Evolutionary conservation across 805 yeast genomes (phyloP), one percentile per base, ranked within the genome.

Genomic region (Saccharomyces mikatae): DNA sequence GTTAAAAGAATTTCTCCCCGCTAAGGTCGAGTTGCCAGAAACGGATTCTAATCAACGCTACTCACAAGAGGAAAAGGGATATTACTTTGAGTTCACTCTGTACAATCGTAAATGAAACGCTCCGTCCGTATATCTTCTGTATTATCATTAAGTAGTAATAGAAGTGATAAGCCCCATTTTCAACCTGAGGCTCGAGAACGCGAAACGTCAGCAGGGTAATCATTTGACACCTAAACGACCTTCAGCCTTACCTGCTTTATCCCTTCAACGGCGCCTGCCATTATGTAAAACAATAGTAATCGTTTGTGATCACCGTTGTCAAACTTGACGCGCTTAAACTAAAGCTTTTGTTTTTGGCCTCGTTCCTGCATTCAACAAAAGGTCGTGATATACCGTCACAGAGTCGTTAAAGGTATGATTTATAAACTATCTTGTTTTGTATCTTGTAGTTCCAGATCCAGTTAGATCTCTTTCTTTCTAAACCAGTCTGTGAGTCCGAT

Each of bases 81-180:
- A 76, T 61, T 64, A 63, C 28, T 89, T 83, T 64, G 76, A 77
- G 51, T 87, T 80, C 64, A 80, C 88, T 0, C 64, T 87, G 47
- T 89, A 87, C 82, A 76, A 71, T 54, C 74, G 65, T 53, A 58
- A 51, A n/a, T 58, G 54, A 51, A 41, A 21, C 46, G 2, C 11
- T 11, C 24, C 10, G 17, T 11, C 44, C 44, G 44, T 36, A 36
- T 36, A 36, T 17, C 8, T 6, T 36, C 24, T 36, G 8, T 36
- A 36, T 6, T 36, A 36, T 9, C 2, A 8, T 10, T 36, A 36
- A n/a, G 21, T 36, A 36, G 22, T 36, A 17, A 36, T 36, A 36
- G 24, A 8, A 17, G 4, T 36, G 22, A 36, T 36, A 36, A 17
- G 44, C 44, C 44, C 17, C 44, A 36, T 36, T 36, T 36, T 36